These are phyloP conservation scores for Bacidia gigantensis DNA, from an alignment of 495 filamentous ascomycete genomes.

Conservation along the genomic window DNA sequence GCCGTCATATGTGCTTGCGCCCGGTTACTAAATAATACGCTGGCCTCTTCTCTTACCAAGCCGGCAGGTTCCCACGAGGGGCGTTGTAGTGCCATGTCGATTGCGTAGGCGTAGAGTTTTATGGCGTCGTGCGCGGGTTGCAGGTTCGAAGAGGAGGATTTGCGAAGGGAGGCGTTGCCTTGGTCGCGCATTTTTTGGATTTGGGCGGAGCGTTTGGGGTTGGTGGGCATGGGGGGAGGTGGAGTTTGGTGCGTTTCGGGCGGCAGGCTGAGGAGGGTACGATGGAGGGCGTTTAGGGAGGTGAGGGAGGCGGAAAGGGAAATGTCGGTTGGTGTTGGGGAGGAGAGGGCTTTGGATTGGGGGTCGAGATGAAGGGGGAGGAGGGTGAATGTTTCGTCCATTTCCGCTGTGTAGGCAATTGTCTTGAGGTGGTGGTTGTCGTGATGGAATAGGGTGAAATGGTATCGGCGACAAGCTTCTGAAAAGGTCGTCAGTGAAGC, in stretches of 20 bases:
- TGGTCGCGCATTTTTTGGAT: slow-evolving; percentile 82
- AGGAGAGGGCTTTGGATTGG: slow-evolving; percentile 58
- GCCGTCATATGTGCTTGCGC: slow-evolving; percentile 79
- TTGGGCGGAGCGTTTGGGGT: slow-evolving; percentile 72
- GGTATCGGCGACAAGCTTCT: not conserved
- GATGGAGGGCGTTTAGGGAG: slow-evolving; percentile 62
- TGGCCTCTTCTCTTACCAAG: slow-evolving; percentile 70
- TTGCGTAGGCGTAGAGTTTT: slow-evolving; percentile 64
- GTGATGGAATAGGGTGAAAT: not conserved
- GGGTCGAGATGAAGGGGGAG: slow-evolving; percentile 74
- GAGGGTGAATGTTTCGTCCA: slow-evolving; percentile 69
- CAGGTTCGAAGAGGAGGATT: slow-evolving; percentile 39
- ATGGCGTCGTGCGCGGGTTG: slow-evolving; percentile 45
- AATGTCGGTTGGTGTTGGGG: slow-evolving; percentile 48
- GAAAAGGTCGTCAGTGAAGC: not conserved
- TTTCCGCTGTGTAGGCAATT: slow-evolving; percentile 19
- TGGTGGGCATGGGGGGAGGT: slow-evolving; percentile 66
- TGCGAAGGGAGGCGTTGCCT: slow-evolving; percentile 71
- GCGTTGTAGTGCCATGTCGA: slow-evolving; percentile 73
- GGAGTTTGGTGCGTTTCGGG: slow-evolving; percentile 30
- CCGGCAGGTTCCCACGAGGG: slow-evolving; percentile 77
- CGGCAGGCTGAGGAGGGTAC: slow-evolving; percentile 45
- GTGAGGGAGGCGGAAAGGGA: slow-evolving; percentile 38
- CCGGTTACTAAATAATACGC: slow-evolving; percentile 67
- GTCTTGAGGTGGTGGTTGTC: not conserved